These are phyloP conservation scores for Metroxylon sagu DNA, from an alignment of 176 grass and related monocot species.

Conservation along the genomic window DNA sequence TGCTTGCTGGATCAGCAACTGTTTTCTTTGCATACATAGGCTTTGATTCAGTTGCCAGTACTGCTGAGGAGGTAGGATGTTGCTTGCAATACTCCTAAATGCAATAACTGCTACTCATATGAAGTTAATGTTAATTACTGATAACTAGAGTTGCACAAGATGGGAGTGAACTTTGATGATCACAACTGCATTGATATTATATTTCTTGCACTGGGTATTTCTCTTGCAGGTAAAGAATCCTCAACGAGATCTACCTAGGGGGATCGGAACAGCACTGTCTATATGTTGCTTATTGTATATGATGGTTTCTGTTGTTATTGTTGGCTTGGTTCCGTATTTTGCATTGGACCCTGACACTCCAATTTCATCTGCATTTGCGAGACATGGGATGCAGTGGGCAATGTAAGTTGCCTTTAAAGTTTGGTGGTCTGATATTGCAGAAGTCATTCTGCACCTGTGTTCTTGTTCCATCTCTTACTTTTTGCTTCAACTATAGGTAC, in stretches of 20 bases:
- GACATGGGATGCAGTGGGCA: conserved; percentile 81
- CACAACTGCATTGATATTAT: background rate
- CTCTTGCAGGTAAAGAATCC: conserved; percentile 75
- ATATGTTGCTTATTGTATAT: conserved; percentile 85
- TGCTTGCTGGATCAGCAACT: conserved; percentile 90
- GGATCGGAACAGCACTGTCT: conserved; percentile 66
- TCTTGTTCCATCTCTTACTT: conserved; percentile 3
- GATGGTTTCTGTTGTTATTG: conserved; percentile 87
- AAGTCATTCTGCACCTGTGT: conserved; percentile 5
- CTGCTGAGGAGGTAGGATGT: conserved; percentile 80
- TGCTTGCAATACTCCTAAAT: background rate
- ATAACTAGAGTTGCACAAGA: no score
- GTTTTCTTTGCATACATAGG: conserved; percentile 99
- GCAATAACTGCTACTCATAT: no score
- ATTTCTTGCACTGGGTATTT: background rate
- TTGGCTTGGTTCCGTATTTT: conserved; percentile 90
- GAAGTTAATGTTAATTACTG: no score
- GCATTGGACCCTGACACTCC: conserved; percentile 94
- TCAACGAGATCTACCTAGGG: conserved; percentile 77
- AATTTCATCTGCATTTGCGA: conserved; percentile 85
- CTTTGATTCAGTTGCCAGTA: conserved; percentile 87
- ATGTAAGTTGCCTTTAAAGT: conserved; percentile 38
- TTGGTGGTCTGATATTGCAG: no score
- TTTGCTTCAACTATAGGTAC: conserved; percentile 51
- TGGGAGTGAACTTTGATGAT: no score